A percentile compares a stretch with the other conserved stretches of the same genome.
phyloP scores from a whole-genome alignment of 1,284 basidiomycete species.

The Rhodofomes roseus region DNA sequence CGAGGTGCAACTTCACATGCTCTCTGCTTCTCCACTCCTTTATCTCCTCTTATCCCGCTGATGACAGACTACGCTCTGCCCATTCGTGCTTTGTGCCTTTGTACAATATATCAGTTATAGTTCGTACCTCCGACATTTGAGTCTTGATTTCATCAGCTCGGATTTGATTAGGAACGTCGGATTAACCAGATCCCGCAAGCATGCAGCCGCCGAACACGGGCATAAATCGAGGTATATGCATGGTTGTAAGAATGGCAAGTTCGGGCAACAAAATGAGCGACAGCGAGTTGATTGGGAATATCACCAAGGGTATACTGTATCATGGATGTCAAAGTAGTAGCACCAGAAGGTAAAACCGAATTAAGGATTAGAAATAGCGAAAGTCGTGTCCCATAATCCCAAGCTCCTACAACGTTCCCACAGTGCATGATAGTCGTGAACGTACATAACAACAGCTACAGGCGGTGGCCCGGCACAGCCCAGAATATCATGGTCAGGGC shows the following conservation, averaged over 20 bases:
- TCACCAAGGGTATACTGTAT: conserved; percentile 23
- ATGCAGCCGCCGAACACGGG: background rate
- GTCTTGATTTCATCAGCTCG: no score
- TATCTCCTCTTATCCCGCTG: background rate
- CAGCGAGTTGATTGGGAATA: conserved; percentile 14
- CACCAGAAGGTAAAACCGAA: conserved; percentile 8
- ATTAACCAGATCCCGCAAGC: background rate
- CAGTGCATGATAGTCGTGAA: background rate
- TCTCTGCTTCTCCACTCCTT: no score
- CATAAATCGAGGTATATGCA: conserved; percentile 7
- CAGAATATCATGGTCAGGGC: conserved; percentile 86
- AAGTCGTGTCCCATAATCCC: background rate
- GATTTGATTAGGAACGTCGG: no score
- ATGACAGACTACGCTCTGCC: background rate
- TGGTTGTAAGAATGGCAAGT: background rate
- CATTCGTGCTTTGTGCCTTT: no score
- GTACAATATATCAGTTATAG: no score
- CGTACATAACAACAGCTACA: conserved; percentile 36
- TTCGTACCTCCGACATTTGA: no score
- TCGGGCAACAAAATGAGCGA: conserved; percentile 19
- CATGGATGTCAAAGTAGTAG: conserved; percentile 10
- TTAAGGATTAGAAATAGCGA: conserved; percentile 8
- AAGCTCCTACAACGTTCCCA: conserved; percentile 9
- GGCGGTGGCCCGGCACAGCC: conserved; percentile 86
- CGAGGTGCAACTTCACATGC: no score